phyloP scores from a whole-genome alignment of 495 filamentous ascomycete species.

The Aspergillus steynii region DNA sequence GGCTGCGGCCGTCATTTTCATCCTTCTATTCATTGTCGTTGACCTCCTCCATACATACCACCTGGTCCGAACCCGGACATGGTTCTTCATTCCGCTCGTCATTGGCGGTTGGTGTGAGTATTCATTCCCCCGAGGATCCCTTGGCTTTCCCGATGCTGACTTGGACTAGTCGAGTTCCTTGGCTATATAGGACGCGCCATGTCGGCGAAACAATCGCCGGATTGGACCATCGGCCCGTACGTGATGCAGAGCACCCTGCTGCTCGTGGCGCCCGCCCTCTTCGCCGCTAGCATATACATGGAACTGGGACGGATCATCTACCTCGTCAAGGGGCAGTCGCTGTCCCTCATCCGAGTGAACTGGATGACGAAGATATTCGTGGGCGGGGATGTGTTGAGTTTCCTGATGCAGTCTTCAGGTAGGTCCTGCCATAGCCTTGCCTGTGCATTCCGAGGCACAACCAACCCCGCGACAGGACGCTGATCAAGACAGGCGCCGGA shows the following conservation, averaged over 20 bases:
- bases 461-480: background rate
- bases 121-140: background rate
- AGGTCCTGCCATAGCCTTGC: background rate
- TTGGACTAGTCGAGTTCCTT: constrained; percentile 32
- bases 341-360: constrained; percentile 34
- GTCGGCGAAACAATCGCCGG: constrained; percentile 26
- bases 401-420: constrained; percentile 38
- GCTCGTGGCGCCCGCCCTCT: constrained; percentile 50
- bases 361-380: constrained; percentile 53
- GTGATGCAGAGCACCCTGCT: constrained; percentile 48
- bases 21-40: constrained; percentile 42
- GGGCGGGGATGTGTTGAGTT: constrained; percentile 38
- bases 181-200: constrained; percentile 39
- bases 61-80: constrained; percentile 38
- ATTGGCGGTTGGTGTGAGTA: constrained; percentile 53
- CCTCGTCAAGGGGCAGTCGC: constrained; percentile 37
- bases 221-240: constrained; percentile 40
- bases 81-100: constrained; percentile 55
- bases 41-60: constrained; percentile 43
- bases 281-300: constrained; percentile 60
- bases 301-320: constrained; percentile 49
- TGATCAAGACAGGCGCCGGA: constrained; percentile 24
- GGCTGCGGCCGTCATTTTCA: constrained; percentile 48
- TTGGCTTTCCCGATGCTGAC: background rate
- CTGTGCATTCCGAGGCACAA: background rate